phyloP scores from a whole-genome alignment of 2,329 filamentous ascomycete genomes.

The Tolypocladium paradoxum region DNA sequence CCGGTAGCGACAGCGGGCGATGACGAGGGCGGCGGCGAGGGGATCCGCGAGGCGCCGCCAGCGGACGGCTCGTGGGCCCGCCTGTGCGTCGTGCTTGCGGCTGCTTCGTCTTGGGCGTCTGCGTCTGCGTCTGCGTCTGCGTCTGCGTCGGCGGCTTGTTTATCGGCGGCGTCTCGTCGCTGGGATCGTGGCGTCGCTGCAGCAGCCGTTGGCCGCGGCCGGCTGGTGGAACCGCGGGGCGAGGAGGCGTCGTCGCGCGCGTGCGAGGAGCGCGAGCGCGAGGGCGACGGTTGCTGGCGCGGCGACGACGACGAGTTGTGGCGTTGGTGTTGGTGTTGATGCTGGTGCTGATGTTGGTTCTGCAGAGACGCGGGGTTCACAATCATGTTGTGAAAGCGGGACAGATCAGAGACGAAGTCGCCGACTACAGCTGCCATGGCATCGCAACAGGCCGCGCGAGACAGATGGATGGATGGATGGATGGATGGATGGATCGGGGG shows the following conservation, averaged over 20 bases:
- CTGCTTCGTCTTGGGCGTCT: neutral
- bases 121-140: neutral
- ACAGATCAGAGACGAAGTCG: conserved; percentile 64
- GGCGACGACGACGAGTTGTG: conserved; percentile 16
- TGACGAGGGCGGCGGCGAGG: conserved; percentile 44
- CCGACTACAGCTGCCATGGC: conserved; percentile 55
- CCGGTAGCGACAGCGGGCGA: conserved; percentile 31
- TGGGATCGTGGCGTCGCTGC: conserved; percentile 14
- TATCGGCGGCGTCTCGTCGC: conserved; percentile 9
- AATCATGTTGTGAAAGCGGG: conserved; percentile 63
- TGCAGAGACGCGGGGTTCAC: conserved; percentile 33
- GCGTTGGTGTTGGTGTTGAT: conserved; percentile 18
- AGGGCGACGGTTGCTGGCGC: conserved; percentile 10
- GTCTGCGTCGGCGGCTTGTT: neutral
- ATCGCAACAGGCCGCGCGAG: conserved; percentile 15
- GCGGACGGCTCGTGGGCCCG: conserved; percentile 13
- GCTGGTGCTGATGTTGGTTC: conserved; percentile 33
- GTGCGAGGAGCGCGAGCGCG: conserved; percentile 8
- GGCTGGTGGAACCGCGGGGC: conserved; percentile 15
- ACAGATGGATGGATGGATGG: neutral
- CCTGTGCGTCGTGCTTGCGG: neutral
- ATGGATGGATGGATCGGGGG: too few relatives aligned
- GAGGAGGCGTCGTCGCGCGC: conserved; percentile 1
- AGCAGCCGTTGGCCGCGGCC: conserved; percentile 9
- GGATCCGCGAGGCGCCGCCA: conserved; percentile 36